Percentiles rank a stretch among this genome's conserved stretches.
Conservation (phyloP, 495 filamentous ascomycete genomes). For the Neurospora tetrasperma region DNA sequence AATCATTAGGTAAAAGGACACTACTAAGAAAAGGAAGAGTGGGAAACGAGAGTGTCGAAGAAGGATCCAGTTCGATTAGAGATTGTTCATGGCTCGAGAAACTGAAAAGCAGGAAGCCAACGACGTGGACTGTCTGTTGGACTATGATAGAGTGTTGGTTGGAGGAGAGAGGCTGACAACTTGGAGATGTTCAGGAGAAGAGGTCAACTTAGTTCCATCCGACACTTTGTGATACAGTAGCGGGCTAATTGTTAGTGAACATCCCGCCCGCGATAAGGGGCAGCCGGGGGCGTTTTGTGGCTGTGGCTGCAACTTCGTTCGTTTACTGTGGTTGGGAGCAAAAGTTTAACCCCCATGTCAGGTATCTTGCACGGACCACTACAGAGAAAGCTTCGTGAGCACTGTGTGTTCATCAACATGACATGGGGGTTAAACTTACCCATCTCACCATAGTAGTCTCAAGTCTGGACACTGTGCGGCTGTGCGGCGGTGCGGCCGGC, state of each 20-base stretch:
- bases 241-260: not conserved
- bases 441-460: no score
- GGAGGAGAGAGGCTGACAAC: not conserved
- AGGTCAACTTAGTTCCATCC: not conserved
- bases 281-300: not conserved
- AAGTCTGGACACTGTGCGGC: not conserved
- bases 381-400: no score
- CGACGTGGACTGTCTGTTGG: not conserved
- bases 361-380: no score
- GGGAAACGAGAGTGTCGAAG: not conserved
- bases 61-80: not conserved
- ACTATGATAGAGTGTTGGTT: not conserved
- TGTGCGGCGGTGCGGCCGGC: not conserved
- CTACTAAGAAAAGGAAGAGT: not conserved
- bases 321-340: no score
- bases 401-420: no score
- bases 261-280: not conserved
- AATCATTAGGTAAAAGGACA: not conserved
- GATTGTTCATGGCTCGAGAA: not conserved
- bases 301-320: no score
- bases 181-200: not conserved
- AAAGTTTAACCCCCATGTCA: no score
- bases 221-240: not conserved
- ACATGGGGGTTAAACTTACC: no score
- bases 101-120: not conserved